Percentiles rank a stretch among this genome's conserved stretches.
phyloP scores from a whole-genome alignment of 139 green algal genomes.

The Limnomonas spitsbergensis region DNA sequence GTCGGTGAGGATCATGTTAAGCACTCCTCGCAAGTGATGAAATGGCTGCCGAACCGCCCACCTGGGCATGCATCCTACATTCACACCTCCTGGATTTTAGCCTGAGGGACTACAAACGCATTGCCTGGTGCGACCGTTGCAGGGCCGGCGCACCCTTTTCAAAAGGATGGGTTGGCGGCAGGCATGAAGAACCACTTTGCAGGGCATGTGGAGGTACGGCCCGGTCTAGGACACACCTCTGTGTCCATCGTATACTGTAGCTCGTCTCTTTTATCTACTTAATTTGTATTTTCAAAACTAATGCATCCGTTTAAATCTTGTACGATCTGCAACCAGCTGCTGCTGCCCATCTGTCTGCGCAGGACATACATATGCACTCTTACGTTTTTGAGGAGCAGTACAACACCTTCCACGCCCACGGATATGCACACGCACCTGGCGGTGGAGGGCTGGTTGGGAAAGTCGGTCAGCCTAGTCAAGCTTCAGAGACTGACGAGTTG shows the following conservation, averaged over 20 bases:
- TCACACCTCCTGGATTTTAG: too few species aligned
- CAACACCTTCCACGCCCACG: slow-evolving; percentile 71
- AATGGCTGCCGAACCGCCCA: neutral
- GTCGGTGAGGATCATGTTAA: slow-evolving; percentile 38
- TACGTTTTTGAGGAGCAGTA: slow-evolving; percentile 68
- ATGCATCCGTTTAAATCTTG: too few species aligned
- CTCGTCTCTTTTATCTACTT: too few species aligned
- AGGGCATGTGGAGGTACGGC: slow-evolving; percentile 73
- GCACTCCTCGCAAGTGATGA: neutral
- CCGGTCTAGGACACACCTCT: too few species aligned
- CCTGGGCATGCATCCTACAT: too few species aligned
- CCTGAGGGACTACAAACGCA: too few species aligned
- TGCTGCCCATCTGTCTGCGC: neutral
- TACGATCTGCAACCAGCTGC: too few species aligned
- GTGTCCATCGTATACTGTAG: too few species aligned
- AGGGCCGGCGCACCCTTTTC: slow-evolving; percentile 72
- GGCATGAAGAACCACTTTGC: slow-evolving; percentile 79
- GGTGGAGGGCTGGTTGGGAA: slow-evolving; percentile 46
- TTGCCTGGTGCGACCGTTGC: too few species aligned
- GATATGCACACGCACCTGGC: slow-evolving; percentile 29
- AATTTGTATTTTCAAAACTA: too few species aligned
- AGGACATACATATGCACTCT: slow-evolving; percentile 39
- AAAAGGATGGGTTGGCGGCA: slow-evolving; percentile 66
- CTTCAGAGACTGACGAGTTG: neutral
- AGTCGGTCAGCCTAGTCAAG: neutral